Base-by-base conservation (phyloP, 2,329 filamentous ascomycete genomes). In the Neophaeococcomyces aloes region DNA sequence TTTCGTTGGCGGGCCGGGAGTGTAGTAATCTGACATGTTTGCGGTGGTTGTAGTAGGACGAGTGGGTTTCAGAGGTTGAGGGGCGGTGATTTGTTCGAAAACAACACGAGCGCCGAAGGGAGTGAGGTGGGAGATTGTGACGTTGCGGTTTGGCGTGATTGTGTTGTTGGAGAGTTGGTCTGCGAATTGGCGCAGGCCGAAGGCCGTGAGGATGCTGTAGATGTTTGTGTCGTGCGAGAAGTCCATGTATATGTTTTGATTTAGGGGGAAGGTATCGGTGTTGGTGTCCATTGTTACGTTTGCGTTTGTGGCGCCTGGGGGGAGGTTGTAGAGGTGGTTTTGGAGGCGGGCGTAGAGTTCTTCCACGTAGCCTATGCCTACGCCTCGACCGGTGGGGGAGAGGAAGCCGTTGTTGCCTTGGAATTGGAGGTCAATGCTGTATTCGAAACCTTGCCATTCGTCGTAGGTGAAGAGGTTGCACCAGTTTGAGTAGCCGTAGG, bases 141-240 rank as follows among this genome's bases (percentile, higher is more conserved):
- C 75, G 42, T 78, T 71, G 56, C 80, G 77, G 4, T 68, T 61
- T 8, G 72, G 71, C 0, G 74, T 72, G 46, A 81, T 72, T 21
- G 65, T 60, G 8, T 69, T 67, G 1, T 72, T 65, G 0, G 78
- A 75, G 3, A 86, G 66, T 11, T 73, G 64, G 15, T 73, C 66
- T 1, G 70, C 66, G 56, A 88, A 86, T 56, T 87, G 83, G 13
- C 46, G 43, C 18, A 52, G 37, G 3, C 82, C 82, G 48, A 88
- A 83, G 0, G 83, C 83, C 0, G 81, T 78, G 3, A 87, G 65
- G 50, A 86, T 74, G 19, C 74, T 73, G 53, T 80, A 68, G 47
- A 85, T 83, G 57, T 83, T 84, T 25, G 79, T 81, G 61, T 88
- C 83, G 60, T 88, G 83, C 13, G 75, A 79, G 59, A 87, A 87